A percentile compares a stretch with the other conserved stretches of the same genome.
phyloP scores from a whole-genome alignment of 2,329 filamentous ascomycete genomes.

The Monilinia fructicola region DNA sequence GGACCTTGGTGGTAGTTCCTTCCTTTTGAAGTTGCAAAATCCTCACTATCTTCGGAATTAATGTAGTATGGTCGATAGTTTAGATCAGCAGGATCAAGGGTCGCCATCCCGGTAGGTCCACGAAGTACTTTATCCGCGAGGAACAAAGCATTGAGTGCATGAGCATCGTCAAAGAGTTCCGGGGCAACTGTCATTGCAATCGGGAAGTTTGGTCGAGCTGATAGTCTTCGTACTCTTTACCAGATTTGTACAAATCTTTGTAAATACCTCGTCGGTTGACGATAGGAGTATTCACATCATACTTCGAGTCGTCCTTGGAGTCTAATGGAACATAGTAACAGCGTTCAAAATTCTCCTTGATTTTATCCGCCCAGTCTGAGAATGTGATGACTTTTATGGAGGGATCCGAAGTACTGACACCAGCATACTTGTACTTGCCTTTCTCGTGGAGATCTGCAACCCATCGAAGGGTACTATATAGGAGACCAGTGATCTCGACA shows the following conservation, averaged over 20 bases:
- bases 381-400: constrained; percentile 61
- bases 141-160: constrained; percentile 77
- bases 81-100: constrained; percentile 84
- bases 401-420: constrained; percentile 64
- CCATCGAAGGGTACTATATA: constrained; percentile 89
- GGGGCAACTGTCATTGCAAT: constrained; percentile 95
- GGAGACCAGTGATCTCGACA: constrained; percentile 88
- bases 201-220: constrained; percentile 92
- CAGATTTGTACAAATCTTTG: constrained; percentile 92
- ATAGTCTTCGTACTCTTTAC: constrained; percentile 97
- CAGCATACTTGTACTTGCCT: constrained; percentile 70
- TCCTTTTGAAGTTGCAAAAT: constrained; percentile 91
- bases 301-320: constrained; percentile 66
- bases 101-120: constrained; percentile 92
- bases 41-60: constrained; percentile 88
- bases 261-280: constrained; percentile 94
- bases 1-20: constrained; percentile 98
- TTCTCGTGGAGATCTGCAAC: constrained; percentile 64
- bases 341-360: constrained; percentile 85
- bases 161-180: constrained; percentile 74
- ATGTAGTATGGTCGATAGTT: constrained; percentile 95
- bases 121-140: constrained; percentile 77
- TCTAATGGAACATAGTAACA: constrained; percentile 83
- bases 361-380: constrained; percentile 72
- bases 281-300: constrained; percentile 76